Evolutionary conservation across 768 basidiomycete genomes (phyloP), one percentile per base, ranked within the genome.

Genomic region (Boletus huronensis): DNA sequence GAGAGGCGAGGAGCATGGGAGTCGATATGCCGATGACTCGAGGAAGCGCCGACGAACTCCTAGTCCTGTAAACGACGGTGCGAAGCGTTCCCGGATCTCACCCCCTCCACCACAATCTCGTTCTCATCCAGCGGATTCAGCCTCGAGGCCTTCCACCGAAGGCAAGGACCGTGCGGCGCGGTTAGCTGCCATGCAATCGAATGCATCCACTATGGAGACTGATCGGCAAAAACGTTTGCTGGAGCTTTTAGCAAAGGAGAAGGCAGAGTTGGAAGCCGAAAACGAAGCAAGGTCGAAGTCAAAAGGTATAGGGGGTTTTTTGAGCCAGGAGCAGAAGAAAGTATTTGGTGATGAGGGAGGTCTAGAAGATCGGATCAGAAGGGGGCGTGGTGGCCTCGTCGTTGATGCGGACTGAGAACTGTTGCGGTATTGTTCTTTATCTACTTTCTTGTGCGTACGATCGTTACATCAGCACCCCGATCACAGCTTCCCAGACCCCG

Each of bases 131-230:
- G 53, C 58, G 7, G 46, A 53, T n/a, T 54, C 48, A 1, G 25
- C 28, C 10, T 51, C 66, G 19, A 61, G 61, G 25, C 28, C 54
- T 29, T 48, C 65, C 32, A 61, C 68, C 47, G 55, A 61, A 48
- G 66, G 71, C 8, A 76, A 79, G 1, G 87, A 86, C 28, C 87
- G 94, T 32, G 85, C 85, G 3, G 88, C 90, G 26, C 85, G 90
- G n/a, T 76, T 98, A 28, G 95, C 92, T 0, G 88, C 93, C 5
- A 98, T 98, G 96, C 73, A 85, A 23, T 72, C 79, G 2, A 82
- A 87, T 54, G 96, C 96, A 1, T 69, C 75, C n/a, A 69, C 71
- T 8, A 78, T 93, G 74, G 80, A 82, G 43, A 69, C 70, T 0
- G 85, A 93, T 42, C 84, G 95, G 25, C 82, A 87, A 55, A 81